Percentiles rank a stretch among this genome's conserved stretches.
Evolutionary conservation across 257 asterid genomes (phyloP).

Genomic region (Gynochthodes officinalis): DNA sequence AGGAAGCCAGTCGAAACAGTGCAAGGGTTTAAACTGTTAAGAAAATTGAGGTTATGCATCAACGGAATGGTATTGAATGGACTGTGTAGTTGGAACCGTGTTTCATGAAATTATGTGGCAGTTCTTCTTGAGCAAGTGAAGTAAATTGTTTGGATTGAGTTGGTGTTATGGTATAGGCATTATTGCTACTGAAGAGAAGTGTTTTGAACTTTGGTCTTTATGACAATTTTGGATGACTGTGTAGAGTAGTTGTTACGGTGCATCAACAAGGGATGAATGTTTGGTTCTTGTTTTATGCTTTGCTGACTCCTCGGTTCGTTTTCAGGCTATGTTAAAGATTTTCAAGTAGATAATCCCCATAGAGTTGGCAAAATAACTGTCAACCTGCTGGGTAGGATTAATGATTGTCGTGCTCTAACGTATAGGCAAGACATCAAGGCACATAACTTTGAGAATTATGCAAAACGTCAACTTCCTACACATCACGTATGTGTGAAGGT

Average conservation of each 20-base stretch:
- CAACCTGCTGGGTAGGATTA: conserved; percentile 83
- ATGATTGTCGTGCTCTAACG: conserved; percentile 78
- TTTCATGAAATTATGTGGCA: background rate
- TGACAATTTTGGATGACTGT: background rate
- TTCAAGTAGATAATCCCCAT: conserved; percentile 69
- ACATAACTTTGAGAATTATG: conserved; percentile 48
- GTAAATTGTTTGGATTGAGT: background rate
- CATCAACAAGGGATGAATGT: background rate
- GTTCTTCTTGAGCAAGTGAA: background rate
- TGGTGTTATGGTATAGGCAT: background rate
- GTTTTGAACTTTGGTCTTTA: background rate
- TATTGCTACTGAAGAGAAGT: background rate
- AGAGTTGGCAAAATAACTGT: conserved; percentile 85
- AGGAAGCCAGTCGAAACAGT: background rate
- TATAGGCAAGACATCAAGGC: conserved; percentile 83
- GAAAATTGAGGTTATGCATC: background rate
- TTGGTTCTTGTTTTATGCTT: background rate
- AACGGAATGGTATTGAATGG: background rate
- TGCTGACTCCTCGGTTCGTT: background rate
- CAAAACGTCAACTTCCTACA: conserved; percentile 72
- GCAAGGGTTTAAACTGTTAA: background rate
- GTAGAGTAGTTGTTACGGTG: background rate
- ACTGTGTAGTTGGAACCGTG: background rate
- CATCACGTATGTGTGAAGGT: conserved; percentile 57
- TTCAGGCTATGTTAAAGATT: conserved; percentile 86